These are phyloP conservation scores for Alopecurus myosuroides DNA, from an alignment of 176 grass and related monocot species.

Conservation along the genomic window DNA sequence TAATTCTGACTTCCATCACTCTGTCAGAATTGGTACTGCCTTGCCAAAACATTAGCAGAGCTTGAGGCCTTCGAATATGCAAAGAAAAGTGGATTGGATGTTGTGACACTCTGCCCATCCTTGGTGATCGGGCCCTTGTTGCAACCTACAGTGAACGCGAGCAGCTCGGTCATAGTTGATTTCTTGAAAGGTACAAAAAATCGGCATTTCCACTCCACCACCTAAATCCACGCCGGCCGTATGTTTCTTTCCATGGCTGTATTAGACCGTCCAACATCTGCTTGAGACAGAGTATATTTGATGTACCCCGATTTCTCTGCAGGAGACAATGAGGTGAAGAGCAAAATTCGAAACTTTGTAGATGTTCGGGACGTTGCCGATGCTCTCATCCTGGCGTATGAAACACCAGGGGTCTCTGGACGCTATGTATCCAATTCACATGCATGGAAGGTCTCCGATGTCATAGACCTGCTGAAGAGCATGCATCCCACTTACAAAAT, in stretches of 20 bases:
- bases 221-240: not conserved
- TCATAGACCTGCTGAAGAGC: conserved; percentile 46
- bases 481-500: conserved; percentile 27
- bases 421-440: conserved; percentile 39
- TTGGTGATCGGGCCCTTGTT: conserved; percentile 53
- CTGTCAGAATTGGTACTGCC: conserved; percentile 58
- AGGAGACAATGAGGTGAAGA: conserved; percentile 29
- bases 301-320: not conserved
- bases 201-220: not conserved
- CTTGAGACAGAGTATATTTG: not conserved
- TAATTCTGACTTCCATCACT: not conserved
- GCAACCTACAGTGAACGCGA: conserved; percentile 58
- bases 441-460: conserved; percentile 9
- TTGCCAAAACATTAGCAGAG: conserved; percentile 58
- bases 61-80: conserved; percentile 47
- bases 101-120: conserved; percentile 57
- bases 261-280: not conserved
- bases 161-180: conserved; percentile 48
- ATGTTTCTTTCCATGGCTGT: not conserved
- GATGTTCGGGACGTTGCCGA: conserved; percentile 67
- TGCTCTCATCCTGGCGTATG: conserved; percentile 63
- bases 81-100: conserved; percentile 32
- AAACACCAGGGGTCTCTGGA: conserved; percentile 58
- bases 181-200: conserved; percentile 47
- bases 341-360: conserved; percentile 32